Conservation (phyloP, 345 rosid species). For the Firmiana major region DNA sequence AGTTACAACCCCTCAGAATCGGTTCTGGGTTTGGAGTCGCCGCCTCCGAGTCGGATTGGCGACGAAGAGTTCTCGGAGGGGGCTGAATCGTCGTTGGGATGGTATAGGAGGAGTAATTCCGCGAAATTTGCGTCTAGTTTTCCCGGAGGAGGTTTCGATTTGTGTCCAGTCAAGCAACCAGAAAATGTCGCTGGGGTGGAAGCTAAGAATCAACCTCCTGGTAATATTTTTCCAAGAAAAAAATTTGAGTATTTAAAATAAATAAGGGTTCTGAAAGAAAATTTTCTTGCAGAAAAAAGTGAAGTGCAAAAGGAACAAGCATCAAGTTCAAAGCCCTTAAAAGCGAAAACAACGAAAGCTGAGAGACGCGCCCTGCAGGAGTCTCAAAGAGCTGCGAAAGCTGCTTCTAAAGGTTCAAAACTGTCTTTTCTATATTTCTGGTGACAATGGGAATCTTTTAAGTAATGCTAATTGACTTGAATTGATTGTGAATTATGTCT, state of each 20-base stretch:
- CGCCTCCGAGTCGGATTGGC: constrained; percentile 35
- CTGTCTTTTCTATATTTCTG: not conserved
- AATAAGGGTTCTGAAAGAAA: not conserved
- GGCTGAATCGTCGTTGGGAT: constrained; percentile 35
- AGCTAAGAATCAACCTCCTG: constrained; percentile 24
- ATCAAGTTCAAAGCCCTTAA: constrained; percentile 34
- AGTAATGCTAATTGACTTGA: not conserved
- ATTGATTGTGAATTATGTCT: not conserved
- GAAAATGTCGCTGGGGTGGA: constrained; percentile 8
- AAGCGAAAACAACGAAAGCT: constrained; percentile 63
- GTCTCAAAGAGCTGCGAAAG: constrained; percentile 64
- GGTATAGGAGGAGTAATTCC: constrained; percentile 50
- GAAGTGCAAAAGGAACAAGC: constrained; percentile 31
- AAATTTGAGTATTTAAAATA: not conserved
- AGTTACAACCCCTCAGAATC: constrained; percentile 64
- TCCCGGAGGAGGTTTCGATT: constrained; percentile 68
- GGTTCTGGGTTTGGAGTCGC: constrained; percentile 38
- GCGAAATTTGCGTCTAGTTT: constrained; percentile 60
- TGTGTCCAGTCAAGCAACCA: constrained; percentile 37
- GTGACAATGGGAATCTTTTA: not conserved
- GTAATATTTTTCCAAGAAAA: constrained; percentile 22
- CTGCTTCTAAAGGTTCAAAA: constrained; percentile 39
- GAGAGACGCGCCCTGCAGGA: constrained; percentile 69
- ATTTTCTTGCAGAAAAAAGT: constrained; percentile 36
- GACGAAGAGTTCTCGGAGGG: constrained; percentile 49